Percentiles rank a stretch among this genome's conserved stretches.
These are phyloP conservation scores for Thalia dealbata DNA, from an alignment of 176 grass and related monocot genomes.

Conservation along the genomic window DNA sequence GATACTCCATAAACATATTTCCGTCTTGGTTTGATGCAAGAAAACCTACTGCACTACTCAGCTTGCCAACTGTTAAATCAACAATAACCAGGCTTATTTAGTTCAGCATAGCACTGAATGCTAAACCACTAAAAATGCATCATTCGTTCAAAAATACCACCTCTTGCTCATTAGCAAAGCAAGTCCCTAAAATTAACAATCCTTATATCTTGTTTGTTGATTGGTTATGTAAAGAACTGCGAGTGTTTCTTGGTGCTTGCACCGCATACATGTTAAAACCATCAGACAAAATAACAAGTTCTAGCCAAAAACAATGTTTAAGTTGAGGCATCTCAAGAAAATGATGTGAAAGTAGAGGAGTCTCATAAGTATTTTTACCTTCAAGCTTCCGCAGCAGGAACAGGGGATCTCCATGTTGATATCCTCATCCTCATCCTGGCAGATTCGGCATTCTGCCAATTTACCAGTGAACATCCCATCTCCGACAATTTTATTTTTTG, in stretches of 20 bases:
- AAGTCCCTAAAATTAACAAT: background rate
- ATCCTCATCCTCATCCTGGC: constrained; percentile 88
- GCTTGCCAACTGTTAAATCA: background rate
- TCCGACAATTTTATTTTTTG: constrained; percentile 8
- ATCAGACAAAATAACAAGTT: background rate
- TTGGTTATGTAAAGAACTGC: background rate
- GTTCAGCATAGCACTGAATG: background rate
- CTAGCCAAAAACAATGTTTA: background rate
- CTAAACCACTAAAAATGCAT: background rate
- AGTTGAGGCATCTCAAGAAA: background rate
- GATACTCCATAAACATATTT: background rate
- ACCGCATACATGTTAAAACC: too few relatives aligned
- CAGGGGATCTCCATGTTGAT: constrained; percentile 70
- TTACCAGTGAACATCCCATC: constrained; percentile 21
- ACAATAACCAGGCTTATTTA: background rate
- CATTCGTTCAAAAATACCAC: too few relatives aligned
- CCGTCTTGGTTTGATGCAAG: background rate
- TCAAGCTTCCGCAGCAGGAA: constrained; percentile 85
- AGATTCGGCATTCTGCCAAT: constrained; percentile 89
- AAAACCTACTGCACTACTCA: background rate
- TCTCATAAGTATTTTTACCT: constrained; percentile 35
- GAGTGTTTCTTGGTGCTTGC: background rate
- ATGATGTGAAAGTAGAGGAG: background rate
- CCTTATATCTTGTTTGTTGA: background rate
- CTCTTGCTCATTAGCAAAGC: background rate